Conservation (phyloP, 495 filamentous ascomycete genomes). For the Zalerion maritima region DNA sequence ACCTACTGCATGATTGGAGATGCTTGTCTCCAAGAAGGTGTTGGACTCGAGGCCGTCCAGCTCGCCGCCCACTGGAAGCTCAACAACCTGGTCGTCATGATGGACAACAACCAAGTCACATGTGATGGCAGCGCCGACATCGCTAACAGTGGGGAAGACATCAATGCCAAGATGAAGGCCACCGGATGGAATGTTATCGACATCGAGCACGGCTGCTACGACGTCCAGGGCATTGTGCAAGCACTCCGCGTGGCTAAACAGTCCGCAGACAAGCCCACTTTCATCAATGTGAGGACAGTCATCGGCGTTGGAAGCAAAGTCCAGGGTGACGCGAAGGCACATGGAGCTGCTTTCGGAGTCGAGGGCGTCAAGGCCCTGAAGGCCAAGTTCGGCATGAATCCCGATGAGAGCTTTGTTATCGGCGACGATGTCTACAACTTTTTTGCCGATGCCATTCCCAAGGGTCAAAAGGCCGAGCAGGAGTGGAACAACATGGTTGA, state of each 20-base stretch:
- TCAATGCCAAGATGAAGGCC: conserved; percentile 44
- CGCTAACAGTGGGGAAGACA: conserved; percentile 41
- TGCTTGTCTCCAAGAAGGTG: conserved; percentile 44
- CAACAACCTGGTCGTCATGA: conserved; percentile 40
- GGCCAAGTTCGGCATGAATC: conserved; percentile 28
- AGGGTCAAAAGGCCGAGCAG: conserved; percentile 24
- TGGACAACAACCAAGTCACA: conserved; percentile 46
- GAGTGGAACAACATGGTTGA: conserved; percentile 32
- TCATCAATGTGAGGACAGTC: conserved; percentile 44
- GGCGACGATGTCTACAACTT: conserved; percentile 31
- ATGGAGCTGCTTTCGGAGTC: conserved; percentile 35
- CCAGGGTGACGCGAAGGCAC: conserved; percentile 33
- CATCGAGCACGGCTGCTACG: conserved; percentile 35
- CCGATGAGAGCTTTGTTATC: conserved; percentile 31
- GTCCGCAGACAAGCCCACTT: conserved; percentile 35
- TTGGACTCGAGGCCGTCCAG: conserved; percentile 41
- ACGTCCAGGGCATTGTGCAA: conserved; percentile 34
- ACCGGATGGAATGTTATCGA: conserved; percentile 44
- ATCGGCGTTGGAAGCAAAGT: conserved; percentile 40
- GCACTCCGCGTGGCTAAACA: conserved; percentile 31
- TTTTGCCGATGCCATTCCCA: conserved; percentile 26
- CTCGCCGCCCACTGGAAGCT: conserved; percentile 40
- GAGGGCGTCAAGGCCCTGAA: conserved; percentile 35
- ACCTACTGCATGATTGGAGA: conserved; percentile 46
- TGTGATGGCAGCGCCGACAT: conserved; percentile 44